Base-by-base conservation (phyloP, 768 basidiomycete genomes). In the Amanita molliuscula region DNA sequence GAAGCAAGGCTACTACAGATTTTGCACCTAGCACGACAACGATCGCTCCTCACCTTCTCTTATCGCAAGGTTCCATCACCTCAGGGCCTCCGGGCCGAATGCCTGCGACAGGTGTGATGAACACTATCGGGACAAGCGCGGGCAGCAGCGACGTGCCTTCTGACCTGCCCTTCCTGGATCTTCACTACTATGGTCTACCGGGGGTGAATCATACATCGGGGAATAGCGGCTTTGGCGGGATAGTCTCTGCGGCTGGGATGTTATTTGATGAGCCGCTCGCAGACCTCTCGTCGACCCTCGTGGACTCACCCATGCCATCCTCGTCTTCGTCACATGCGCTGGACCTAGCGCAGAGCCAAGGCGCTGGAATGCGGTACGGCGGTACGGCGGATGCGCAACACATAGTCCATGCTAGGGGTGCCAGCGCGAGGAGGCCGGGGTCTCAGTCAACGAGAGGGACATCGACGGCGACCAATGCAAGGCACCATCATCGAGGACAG, bases 141-240 rank as follows among this genome's bases (percentile, higher is more conserved):
- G 54, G 31, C 33, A 33, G 7, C n/a, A 18, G 38, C 53, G 65
- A 41, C 33, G n/a, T 43, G 25, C 49, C 42, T 33, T 72, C 79
- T 44, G 74, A 77, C 53, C 62, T 86, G 1, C 78, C 83, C 2
- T 88, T 84, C 64, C 69, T 88, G 48, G 85, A 88, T 60, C 60
- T 88, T 62, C 85, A 88, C 59, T 85, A 85, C 60, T 81, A 81
- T 55, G 54, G 37, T 42, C 43, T 31, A 33, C 34, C 44, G 16
- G 38, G 10, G 25, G 49, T 26, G 34, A 45, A 29, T 21, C 36
- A 40, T 16, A n/a, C 36, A 2, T 20, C 41, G 4, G 34, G 37
- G 5, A 56, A 58, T 15, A 47, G 47, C 4, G 51, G 53, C 11
- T 42, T 59, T 21, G 55, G 54, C n/a, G 42, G 56, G 26, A 54